A percentile compares a stretch with the other conserved stretches of the same genome.
These are phyloP conservation scores for Hypoxylon fuscum DNA, from an alignment of 495 filamentous ascomycete species.

Conservation along the genomic window DNA sequence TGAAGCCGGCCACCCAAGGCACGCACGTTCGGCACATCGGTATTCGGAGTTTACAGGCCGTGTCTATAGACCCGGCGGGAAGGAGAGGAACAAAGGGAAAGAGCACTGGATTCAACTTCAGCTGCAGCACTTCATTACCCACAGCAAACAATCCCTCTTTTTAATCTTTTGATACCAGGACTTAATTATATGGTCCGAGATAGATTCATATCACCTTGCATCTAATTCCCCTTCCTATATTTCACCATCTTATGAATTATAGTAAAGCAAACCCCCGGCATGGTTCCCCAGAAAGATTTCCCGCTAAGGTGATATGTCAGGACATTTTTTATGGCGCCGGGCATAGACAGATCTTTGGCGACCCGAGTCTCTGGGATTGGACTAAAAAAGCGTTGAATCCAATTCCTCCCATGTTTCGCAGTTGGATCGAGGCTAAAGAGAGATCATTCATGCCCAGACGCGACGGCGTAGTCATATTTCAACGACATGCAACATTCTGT, in stretches of 20 bases:
- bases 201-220: slow-evolving; percentile 23
- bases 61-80: slow-evolving; percentile 19
- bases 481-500: slow-evolving; percentile 29
- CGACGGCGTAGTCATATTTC: slow-evolving; percentile 36
- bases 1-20: slow-evolving; percentile 11
- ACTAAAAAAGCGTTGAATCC: slow-evolving; percentile 49
- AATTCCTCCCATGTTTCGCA: slow-evolving; percentile 42
- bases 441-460: slow-evolving; percentile 40
- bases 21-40: slow-evolving; percentile 33
- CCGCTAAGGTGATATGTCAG: slow-evolving; percentile 48
- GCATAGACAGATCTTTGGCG: slow-evolving; percentile 45
- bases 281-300: slow-evolving; percentile 49
- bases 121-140: slow-evolving; percentile 6
- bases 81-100: slow-evolving; percentile 6
- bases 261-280: slow-evolving; percentile 24
- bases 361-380: slow-evolving; percentile 47
- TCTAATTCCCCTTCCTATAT: slow-evolving; percentile 25
- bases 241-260: slow-evolving; percentile 30
- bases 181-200: background rate
- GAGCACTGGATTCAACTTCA: slow-evolving; percentile 9
- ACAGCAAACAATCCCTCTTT: too few relatives aligned
- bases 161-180: too few relatives aligned
- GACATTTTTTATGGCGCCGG: slow-evolving; percentile 38
- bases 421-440: slow-evolving; percentile 40
- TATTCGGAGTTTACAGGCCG: slow-evolving; percentile 35